Evolutionary conservation across 1,284 basidiomycete genomes (phyloP).

Genomic region (Ganoderma leucocontextum): DNA sequence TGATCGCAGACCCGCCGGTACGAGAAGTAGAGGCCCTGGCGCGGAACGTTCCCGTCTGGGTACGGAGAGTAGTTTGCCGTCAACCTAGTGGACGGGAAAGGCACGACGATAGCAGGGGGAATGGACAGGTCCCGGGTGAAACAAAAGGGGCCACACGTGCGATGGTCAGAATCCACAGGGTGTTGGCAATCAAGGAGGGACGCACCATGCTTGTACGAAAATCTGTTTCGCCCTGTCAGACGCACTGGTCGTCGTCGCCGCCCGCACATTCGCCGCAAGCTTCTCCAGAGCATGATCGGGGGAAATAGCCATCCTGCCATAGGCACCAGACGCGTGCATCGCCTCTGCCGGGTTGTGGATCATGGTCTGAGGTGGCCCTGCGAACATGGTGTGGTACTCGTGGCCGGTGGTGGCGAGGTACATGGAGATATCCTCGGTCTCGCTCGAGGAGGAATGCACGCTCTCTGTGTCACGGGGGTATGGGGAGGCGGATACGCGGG

Average conservation of each 20-base stretch:
- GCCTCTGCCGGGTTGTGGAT: conserved; percentile 58
- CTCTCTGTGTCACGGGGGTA: conserved; percentile 85
- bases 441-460: conserved; percentile 85
- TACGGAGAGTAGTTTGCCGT: conserved; percentile 90
- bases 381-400: conserved; percentile 66
- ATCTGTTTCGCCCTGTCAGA: conserved; percentile 90
- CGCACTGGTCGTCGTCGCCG: conserved; percentile 87
- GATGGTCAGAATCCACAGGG: conserved; percentile 7
- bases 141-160: conserved; percentile 15
- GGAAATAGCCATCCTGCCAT: conserved; percentile 76
- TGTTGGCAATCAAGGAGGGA: conserved; percentile 29
- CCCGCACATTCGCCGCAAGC: conserved; percentile 84
- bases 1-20: conserved; percentile 91
- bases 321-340: conserved; percentile 71
- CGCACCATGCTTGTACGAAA: conserved; percentile 88
- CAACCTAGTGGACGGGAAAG: conserved; percentile 58
- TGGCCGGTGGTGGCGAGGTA: conserved; percentile 63
- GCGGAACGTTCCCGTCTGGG: conserved; percentile 88
- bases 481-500: conserved; percentile 78
- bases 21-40: conserved; percentile 90
- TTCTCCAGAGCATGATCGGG: conserved; percentile 84
- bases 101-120: conserved; percentile 6
- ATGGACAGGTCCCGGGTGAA: conserved; percentile 7
- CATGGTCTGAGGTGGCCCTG: conserved; percentile 47
- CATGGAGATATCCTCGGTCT: conserved; percentile 85